Conservation (phyloP, 495 filamentous ascomycete species). For the Trichocladium uniseriatum region DNA sequence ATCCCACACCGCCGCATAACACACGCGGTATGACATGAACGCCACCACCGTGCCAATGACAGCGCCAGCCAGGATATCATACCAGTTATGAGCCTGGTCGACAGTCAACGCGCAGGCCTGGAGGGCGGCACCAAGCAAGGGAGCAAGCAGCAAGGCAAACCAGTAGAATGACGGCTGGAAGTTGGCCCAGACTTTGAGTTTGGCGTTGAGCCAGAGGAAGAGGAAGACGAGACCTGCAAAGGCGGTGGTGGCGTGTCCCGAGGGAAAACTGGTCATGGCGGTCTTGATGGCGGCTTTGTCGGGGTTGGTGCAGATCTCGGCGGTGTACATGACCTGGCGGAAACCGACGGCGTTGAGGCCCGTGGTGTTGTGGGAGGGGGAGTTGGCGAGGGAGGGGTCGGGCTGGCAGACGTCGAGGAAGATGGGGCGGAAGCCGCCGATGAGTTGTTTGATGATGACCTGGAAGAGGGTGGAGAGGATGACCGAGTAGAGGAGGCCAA, state of each 20-base stretch:
- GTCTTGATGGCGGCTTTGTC: slow-evolving; percentile 45
- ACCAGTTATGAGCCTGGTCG: slow-evolving; percentile 54
- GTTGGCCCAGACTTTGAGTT: slow-evolving; percentile 52
- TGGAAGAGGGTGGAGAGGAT: slow-evolving; percentile 50
- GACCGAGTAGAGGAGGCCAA: slow-evolving; percentile 52
- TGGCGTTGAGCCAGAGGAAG: slow-evolving; percentile 55
- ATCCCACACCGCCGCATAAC: slow-evolving; percentile 50
- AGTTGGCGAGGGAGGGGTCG: slow-evolving; percentile 29
- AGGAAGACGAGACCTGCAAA: slow-evolving; percentile 51
- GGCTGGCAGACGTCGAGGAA: slow-evolving; percentile 51
- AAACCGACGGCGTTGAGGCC: slow-evolving; percentile 38
- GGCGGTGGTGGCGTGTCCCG: slow-evolving; percentile 48
- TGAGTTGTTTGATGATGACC: slow-evolving; percentile 30
- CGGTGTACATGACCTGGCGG: slow-evolving; percentile 39
- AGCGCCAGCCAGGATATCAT: slow-evolving; percentile 48
- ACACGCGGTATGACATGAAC: slow-evolving; percentile 47
- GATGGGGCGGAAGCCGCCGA: slow-evolving; percentile 37
- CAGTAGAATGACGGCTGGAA: slow-evolving; percentile 47
- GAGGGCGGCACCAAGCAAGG: slow-evolving; percentile 48
- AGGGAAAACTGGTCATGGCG: slow-evolving; percentile 41
- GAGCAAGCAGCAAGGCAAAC: slow-evolving; percentile 23
- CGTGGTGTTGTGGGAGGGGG: slow-evolving; percentile 20
- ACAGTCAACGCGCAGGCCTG: slow-evolving; percentile 53
- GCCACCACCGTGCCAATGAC: slow-evolving; percentile 51
- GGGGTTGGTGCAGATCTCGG: slow-evolving; percentile 38